Evolutionary conservation across 2,329 filamentous ascomycete genomes (phyloP).

Genomic region (Phyllachora maydis): DNA sequence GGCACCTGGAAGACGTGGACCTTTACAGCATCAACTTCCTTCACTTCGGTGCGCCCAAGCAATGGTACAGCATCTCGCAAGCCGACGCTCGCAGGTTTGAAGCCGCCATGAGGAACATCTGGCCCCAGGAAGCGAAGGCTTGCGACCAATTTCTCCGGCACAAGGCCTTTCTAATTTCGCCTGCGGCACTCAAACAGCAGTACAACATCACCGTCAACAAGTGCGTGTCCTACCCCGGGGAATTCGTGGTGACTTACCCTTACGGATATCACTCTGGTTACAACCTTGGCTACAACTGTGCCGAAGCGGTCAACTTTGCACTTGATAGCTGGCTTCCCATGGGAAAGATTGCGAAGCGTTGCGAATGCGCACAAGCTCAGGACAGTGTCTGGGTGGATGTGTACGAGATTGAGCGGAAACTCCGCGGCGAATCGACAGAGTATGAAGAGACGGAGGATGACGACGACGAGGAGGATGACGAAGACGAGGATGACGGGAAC

Average conservation of each 20-base stretch:
- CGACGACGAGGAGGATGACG: slow-evolving; percentile 45
- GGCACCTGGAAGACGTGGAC: slow-evolving; percentile 97
- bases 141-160: slow-evolving; percentile 93
- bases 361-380: slow-evolving; percentile 81
- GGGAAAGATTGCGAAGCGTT: slow-evolving; percentile 89
- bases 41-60: slow-evolving; percentile 94
- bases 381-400: slow-evolving; percentile 99
- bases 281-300: slow-evolving; percentile 96
- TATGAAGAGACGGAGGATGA: slow-evolving; percentile 61
- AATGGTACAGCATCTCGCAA: slow-evolving; percentile 99
- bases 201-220: slow-evolving; percentile 95
- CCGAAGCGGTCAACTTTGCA: slow-evolving; percentile 96
- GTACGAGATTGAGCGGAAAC: slow-evolving; percentile 81
- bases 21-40: slow-evolving; percentile 99
- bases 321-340: slow-evolving; percentile 89
- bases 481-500: slow-evolving; percentile 45
- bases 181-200: slow-evolving; percentile 64
- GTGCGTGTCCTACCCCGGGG: slow-evolving; percentile 83
- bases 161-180: slow-evolving; percentile 94
- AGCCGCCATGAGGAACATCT: slow-evolving; percentile 83
- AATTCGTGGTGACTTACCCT: slow-evolving; percentile 96
- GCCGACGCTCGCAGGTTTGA: slow-evolving; percentile 86
- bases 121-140: slow-evolving; percentile 86
- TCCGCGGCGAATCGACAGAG: slow-evolving; percentile 74
- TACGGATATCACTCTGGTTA: slow-evolving; percentile 98